Base-by-base conservation (phyloP, 495 filamentous ascomycete species). In the Penicillium desertorum region DNA sequence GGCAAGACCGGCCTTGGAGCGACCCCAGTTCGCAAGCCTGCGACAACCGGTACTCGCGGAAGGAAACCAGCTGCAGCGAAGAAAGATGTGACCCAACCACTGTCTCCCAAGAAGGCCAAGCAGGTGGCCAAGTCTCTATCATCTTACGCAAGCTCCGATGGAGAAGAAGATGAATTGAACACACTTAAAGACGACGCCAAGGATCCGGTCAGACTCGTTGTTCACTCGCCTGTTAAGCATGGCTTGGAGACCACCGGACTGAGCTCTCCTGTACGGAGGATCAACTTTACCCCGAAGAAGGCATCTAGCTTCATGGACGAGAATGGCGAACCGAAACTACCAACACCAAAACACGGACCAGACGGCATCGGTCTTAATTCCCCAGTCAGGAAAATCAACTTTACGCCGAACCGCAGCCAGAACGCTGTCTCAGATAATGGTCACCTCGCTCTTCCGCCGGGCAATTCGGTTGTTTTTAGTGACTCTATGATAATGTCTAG, bases 51-150 rank as follows among this genome's bases (percentile, higher is more conserved):
- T 14, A 59, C 58, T 11, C 64, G 73, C 23, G 76, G 73, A 22
- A 72, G 76, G n/a, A 76, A 76, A 53, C 62, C 72, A 34, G 69
- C 71, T 14, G 57, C 68, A 34, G 54, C 66, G 5, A 72, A 74
- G 47, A 72, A 76, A 39, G 63, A 48, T 37, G 57, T 54, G 0
- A 34, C 60, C 19, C 69, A 78, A 51, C 80, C 80, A 25, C 62
- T 84, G n/a, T 83, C 81, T 7, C 81, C 81, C 6, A 83, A 84
- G 68, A 84, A 83, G 61, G 69, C 73, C 29, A 80, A 71, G 42
- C 81, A 83, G 54, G 70, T 83, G 27, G 74, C 79, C 23, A 81
- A 80, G 59, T 70, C 71, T 10, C 62, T 75, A 9, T 71, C 74
- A 7, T 65, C 71, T 2, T 79, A 76, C 48, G 69, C 67, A 1